Base-by-base conservation (phyloP, 768 basidiomycete species). In the Lactarius indigo region DNA sequence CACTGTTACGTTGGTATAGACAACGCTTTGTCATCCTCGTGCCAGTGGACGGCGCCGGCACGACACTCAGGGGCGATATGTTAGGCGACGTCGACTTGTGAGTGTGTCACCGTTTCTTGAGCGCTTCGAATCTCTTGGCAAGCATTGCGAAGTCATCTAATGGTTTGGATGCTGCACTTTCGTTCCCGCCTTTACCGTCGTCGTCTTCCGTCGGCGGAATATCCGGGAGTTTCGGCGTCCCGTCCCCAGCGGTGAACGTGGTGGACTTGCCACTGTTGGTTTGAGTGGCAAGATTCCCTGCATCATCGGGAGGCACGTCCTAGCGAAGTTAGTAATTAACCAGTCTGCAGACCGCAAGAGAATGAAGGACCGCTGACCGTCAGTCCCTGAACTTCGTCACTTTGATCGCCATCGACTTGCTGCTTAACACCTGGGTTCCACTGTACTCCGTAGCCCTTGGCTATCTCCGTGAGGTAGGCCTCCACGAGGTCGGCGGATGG, bases 391-490 rank as follows among this genome's bases (percentile, higher is more conserved):
- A 63, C 72, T 20, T 69, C 74, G 39, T 64, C 70, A 20, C 71
- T 72, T 7, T 73, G 75, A 62, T 75, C 72, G 31, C 71, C 74
- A n/a, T 62, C 68, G 2, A 61, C 64, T 56, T 70, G 68, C 23
- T 70, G 68, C 23, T 70, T 64, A 37, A 68, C 63, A 30, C 81
- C 76, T 33, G 86, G 75, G 4, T 80, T 73, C 90, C 91, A 96
- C 50, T 81, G 77, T 17, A 95, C 84, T 15, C 86, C 84, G 72
- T 97, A 98, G 12, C 88, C 94, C 74, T 86, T 91, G 1, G 94
- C 90, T 70, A 98, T 98, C 77, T 97, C 95, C 58, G 78, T 78
- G 18, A 98, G 80, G 77, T 98, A 98, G 20, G 85, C 92, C 72
- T 97, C 89, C 10, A 98, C 92, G 7, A 98, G 82, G 35, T 85